phyloP scores from a whole-genome alignment of 441 rosid genomes.

The Rhodomyrtus psidioides region DNA sequence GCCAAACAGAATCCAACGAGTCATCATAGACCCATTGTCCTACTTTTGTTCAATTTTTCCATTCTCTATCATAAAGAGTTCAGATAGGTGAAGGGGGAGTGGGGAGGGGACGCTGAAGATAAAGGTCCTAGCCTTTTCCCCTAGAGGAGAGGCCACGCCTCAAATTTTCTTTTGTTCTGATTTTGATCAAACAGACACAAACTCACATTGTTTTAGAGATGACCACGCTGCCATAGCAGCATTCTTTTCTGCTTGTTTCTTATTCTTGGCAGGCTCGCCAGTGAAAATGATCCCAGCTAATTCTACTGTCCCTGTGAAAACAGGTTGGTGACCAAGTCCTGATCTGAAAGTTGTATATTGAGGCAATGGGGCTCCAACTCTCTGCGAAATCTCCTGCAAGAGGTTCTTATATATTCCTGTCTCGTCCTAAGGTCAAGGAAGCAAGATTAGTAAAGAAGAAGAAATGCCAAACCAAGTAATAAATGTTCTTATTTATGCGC shows the following conservation, averaged over 20 bases:
- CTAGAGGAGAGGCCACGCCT: not conserved
- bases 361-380: conserved; percentile 91
- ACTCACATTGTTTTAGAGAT: conserved; percentile 84
- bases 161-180: not conserved
- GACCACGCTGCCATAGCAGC: conserved; percentile 99
- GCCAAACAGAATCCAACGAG: not conserved
- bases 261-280: conserved; percentile 89
- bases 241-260: conserved; percentile 98
- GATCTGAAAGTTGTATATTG: conserved; percentile 80
- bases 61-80: not conserved
- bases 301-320: conserved; percentile 87
- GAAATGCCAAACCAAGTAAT: not conserved
- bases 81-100: not conserved
- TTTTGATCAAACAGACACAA: not conserved
- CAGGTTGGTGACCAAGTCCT: conserved; percentile 94
- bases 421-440: conserved; percentile 64
- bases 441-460: conserved; percentile 11
- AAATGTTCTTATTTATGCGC: not conserved
- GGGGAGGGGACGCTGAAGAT: not conserved
- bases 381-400: conserved; percentile 90
- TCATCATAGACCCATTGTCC: not conserved
- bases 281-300: conserved; percentile 82
- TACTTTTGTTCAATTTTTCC: not conserved
- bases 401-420: conserved; percentile 97
- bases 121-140: not conserved